These are phyloP conservation scores for Trichosporon sp. DNA, from an alignment of 1,284 basidiomycete genomes.

Conservation along the genomic window DNA sequence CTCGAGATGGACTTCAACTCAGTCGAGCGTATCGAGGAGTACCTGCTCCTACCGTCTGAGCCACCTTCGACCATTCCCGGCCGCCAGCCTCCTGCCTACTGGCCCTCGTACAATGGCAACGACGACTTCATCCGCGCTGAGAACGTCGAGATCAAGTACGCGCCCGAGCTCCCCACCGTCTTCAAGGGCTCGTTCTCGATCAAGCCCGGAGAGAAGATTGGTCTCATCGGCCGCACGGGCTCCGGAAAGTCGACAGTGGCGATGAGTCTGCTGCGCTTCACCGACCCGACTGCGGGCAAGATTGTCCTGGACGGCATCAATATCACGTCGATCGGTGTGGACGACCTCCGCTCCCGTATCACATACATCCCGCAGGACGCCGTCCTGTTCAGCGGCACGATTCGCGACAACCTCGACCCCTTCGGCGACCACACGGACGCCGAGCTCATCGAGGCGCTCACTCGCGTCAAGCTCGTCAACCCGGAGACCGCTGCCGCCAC, in stretches of 20 bases:
- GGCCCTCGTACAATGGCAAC: conserved; percentile 65
- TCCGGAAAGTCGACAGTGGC: conserved; percentile 66
- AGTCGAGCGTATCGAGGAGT: conserved; percentile 86
- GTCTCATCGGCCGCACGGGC: conserved; percentile 58
- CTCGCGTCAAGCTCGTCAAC: conserved; percentile 48
- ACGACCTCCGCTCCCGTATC: conserved; percentile 65
- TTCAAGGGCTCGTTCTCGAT: conserved; percentile 75
- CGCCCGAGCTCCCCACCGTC: conserved; percentile 79
- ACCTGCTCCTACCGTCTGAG: conserved; percentile 83
- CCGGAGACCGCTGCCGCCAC: conserved; percentile 18
- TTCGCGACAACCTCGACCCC: conserved; percentile 84
- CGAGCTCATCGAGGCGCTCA: conserved; percentile 65
- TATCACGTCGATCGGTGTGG: conserved; percentile 80
- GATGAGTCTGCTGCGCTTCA: conserved; percentile 83
- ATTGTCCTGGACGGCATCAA: conserved; percentile 88
- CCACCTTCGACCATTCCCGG: conserved; percentile 71
- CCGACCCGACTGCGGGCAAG: conserved; percentile 75
- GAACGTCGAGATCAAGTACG: conserved; percentile 76
- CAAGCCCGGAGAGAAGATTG: conserved; percentile 74
- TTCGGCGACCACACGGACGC: conserved; percentile 80
- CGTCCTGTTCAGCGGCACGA: conserved; percentile 81
- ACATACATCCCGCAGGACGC: conserved; percentile 64
- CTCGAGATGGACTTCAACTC: conserved; percentile 66
- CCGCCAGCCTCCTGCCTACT: conserved; percentile 74
- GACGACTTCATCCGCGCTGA: conserved; percentile 64